Evolutionary conservation across 345 rosid genomes (phyloP).

Genomic region (Citropsis articulata): DNA sequence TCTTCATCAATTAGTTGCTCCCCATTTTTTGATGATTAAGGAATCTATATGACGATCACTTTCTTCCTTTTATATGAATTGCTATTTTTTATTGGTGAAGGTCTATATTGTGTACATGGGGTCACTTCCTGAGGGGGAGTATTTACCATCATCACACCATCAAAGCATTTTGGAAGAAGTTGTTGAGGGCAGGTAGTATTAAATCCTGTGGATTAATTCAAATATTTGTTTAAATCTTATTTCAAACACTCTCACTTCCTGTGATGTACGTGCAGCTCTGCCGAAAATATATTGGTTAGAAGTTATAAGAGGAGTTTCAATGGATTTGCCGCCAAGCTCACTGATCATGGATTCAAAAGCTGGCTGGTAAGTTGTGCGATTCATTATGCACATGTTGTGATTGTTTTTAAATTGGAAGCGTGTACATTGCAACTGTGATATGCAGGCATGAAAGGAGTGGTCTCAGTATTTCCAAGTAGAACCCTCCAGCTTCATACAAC

Average conservation of each 20-base stretch:
- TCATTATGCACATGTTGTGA: neutral
- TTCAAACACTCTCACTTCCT: neutral
- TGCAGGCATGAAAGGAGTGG: slow-evolving; percentile 24
- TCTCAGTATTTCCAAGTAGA: slow-evolving; percentile 35
- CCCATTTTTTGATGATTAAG: neutral
- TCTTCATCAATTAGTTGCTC: neutral
- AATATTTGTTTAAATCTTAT: neutral
- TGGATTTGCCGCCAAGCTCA: slow-evolving; percentile 48
- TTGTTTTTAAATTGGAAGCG: neutral
- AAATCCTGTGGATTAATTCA: too few species aligned
- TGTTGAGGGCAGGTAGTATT: slow-evolving; percentile 11
- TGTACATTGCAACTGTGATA: neutral
- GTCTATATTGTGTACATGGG: slow-evolving; percentile 42
- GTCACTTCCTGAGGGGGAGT: slow-evolving; percentile 22
- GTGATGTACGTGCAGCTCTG: slow-evolving; percentile 5
- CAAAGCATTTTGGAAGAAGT: slow-evolving; percentile 24
- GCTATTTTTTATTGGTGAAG: slow-evolving; percentile 7
- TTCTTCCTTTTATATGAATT: neutral
- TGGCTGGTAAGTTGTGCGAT: slow-evolving; percentile 25
- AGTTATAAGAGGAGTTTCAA: slow-evolving; percentile 45
- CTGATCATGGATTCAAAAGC: slow-evolving; percentile 22
- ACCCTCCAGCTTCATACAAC: slow-evolving; percentile 30
- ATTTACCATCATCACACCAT: slow-evolving; percentile 24
- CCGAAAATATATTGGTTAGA: slow-evolving; percentile 16
- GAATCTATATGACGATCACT: neutral